phyloP scores from a whole-genome alignment of 2,329 filamentous ascomycete genomes.

The Fusarium proliferatum region DNA sequence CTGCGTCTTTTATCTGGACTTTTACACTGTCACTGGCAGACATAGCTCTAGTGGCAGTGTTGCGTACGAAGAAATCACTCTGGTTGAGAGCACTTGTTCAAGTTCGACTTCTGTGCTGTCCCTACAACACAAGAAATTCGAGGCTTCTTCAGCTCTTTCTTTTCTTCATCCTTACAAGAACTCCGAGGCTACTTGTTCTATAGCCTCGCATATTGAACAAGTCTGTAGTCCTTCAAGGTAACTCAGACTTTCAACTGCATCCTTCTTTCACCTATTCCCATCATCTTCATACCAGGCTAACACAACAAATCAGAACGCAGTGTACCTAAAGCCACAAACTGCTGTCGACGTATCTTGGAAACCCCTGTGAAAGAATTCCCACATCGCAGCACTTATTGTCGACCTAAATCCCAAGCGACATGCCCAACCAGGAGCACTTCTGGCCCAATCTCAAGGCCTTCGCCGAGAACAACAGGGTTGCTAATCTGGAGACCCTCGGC shows the following conservation, averaged over 20 bases:
- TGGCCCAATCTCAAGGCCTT: not conserved
- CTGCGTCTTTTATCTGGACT: not conserved
- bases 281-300: not conserved
- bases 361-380: rapidly evolving
- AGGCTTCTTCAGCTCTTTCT: not conserved
- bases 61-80: not conserved
- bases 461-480: not conserved
- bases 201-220: not conserved
- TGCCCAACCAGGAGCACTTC: not conserved
- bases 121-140: not conserved
- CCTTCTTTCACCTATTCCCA: not conserved
- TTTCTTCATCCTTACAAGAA: not conserved
- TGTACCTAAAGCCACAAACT: not conserved
- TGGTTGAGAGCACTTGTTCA: not conserved
- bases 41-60: not conserved
- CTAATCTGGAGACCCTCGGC: not conserved
- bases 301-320: rapidly evolving
- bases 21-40: not conserved
- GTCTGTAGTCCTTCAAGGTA: not conserved
- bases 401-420: rapidly evolving
- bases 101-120: not conserved
- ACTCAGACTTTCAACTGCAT: not conserved
- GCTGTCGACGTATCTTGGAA: not conserved
- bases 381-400: rapidly evolving
- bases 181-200: not conserved